Conservation (phyloP, 495 filamentous ascomycete genomes). For the Talaromyces adpressus region DNA sequence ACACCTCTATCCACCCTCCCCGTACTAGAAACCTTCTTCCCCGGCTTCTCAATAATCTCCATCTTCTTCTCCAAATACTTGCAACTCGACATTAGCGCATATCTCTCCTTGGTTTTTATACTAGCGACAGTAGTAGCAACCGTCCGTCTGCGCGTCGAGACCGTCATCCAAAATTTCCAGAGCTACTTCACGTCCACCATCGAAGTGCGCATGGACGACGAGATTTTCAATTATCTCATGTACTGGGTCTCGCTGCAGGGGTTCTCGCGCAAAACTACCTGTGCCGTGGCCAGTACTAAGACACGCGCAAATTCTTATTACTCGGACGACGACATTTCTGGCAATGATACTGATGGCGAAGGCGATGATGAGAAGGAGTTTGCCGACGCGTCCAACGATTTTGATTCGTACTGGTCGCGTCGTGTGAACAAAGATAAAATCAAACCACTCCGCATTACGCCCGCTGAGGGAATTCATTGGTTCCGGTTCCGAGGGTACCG, state of each 20-base stretch:
- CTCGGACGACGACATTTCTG: slow-evolving; percentile 34
- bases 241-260: slow-evolving; percentile 57
- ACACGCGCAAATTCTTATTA: slow-evolving; percentile 42
- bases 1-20: background rate
- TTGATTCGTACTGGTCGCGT: slow-evolving; percentile 4
- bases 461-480: slow-evolving; percentile 55
- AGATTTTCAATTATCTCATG: slow-evolving; percentile 65
- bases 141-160: background rate
- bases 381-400: slow-evolving; percentile 14
- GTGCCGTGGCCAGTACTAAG: slow-evolving; percentile 44
- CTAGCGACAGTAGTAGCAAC: slow-evolving; percentile 3
- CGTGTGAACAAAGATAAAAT: slow-evolving; percentile 31
- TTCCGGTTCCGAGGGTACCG: slow-evolving; percentile 55
- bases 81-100: slow-evolving; percentile 6
- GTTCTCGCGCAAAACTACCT: slow-evolving; percentile 48
- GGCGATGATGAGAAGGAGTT: slow-evolving; percentile 30
- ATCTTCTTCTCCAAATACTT: slow-evolving; percentile 6
- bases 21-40: background rate
- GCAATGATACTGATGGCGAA: slow-evolving; percentile 30
- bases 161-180: background rate
- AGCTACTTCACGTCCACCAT: slow-evolving; percentile 32
- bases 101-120: background rate
- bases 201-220: slow-evolving; percentile 59
- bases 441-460: slow-evolving; percentile 57
- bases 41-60: slow-evolving; percentile 6